Conservation (phyloP, 2,329 filamentous ascomycete species). For the Ustulina deusta region DNA sequence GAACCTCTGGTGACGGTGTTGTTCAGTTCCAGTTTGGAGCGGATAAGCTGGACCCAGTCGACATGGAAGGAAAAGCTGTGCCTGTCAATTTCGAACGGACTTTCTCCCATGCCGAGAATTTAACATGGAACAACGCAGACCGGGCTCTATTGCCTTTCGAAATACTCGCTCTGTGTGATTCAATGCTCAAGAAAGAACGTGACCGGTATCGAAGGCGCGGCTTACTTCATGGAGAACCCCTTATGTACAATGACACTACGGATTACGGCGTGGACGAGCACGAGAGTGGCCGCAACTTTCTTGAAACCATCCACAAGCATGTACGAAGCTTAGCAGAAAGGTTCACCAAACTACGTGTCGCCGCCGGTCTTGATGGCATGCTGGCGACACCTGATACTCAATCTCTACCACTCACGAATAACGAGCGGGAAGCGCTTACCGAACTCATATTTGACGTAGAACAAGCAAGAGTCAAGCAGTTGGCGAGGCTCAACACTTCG, state of each 20-base stretch:
- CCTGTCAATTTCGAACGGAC: conserved; percentile 94
- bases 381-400: conserved; percentile 44
- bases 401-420: conserved; percentile 25
- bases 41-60: conserved; percentile 93
- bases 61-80: conserved; percentile 95
- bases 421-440: conserved; percentile 26
- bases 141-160: conserved; percentile 78
- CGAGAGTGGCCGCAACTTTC: conserved; percentile 85
- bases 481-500: conserved; percentile 3
- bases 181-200: conserved; percentile 75
- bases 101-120: conserved; percentile 81
- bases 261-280: conserved; percentile 79
- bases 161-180: conserved; percentile 75
- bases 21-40: conserved; percentile 98
- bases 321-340: conserved; percentile 72
- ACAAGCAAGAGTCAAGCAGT: conserved; percentile 28
- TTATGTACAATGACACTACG: conserved; percentile 77
- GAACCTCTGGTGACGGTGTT: conserved; percentile 87
- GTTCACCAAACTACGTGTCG: conserved; percentile 65
- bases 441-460: conserved; percentile 36
- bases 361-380: conserved; percentile 62
- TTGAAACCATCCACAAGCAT: conserved; percentile 81
- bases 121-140: conserved; percentile 84
- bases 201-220: conserved; percentile 71
- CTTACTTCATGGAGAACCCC: conserved; percentile 69